Conservation (phyloP, 768 basidiomycete genomes). For the Amanita muscaria region DNA sequence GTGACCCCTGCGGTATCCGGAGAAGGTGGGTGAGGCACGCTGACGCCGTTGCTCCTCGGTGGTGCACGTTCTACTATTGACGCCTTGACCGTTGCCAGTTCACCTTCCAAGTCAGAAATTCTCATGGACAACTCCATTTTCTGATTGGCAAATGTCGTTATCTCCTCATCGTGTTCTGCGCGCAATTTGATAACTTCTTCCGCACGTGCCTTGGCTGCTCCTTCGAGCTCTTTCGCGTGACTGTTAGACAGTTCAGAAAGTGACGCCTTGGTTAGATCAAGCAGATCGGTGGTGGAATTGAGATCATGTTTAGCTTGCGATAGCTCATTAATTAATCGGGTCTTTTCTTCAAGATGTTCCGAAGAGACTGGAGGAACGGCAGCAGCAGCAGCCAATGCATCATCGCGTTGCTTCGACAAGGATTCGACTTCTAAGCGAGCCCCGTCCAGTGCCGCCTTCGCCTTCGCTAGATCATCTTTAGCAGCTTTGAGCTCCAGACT, state of each 20-base stretch:
- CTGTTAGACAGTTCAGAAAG: constrained; percentile 62
- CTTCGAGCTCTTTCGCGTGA: constrained; percentile 68
- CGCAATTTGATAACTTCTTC: constrained; percentile 63
- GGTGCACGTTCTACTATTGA: constrained; percentile 38
- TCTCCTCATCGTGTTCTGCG: constrained; percentile 50
- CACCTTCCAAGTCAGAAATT: constrained; percentile 72
- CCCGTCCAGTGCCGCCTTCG: constrained; percentile 50
- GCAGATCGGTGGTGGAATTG: constrained; percentile 52
- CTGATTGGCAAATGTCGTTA: constrained; percentile 43
- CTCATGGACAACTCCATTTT: constrained; percentile 53
- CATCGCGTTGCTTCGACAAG: constrained; percentile 57
- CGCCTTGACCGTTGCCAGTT: constrained; percentile 58
- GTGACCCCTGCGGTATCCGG: constrained; percentile 37
- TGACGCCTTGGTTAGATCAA: constrained; percentile 61
- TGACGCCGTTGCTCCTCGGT: constrained; percentile 50
- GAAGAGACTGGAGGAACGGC: constrained; percentile 29
- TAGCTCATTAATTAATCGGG: constrained; percentile 50
- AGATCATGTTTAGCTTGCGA: constrained; percentile 63
- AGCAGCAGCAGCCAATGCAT: constrained; percentile 40
- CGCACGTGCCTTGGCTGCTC: constrained; percentile 57
- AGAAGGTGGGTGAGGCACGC: constrained; percentile 27
- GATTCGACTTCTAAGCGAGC: constrained; percentile 45
- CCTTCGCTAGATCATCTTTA: constrained; percentile 72
- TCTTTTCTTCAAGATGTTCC: constrained; percentile 46
- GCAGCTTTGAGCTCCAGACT: constrained; percentile 76